Conservation (phyloP, 179 eudicot genomes). For the Spinacia oleracea region DNA sequence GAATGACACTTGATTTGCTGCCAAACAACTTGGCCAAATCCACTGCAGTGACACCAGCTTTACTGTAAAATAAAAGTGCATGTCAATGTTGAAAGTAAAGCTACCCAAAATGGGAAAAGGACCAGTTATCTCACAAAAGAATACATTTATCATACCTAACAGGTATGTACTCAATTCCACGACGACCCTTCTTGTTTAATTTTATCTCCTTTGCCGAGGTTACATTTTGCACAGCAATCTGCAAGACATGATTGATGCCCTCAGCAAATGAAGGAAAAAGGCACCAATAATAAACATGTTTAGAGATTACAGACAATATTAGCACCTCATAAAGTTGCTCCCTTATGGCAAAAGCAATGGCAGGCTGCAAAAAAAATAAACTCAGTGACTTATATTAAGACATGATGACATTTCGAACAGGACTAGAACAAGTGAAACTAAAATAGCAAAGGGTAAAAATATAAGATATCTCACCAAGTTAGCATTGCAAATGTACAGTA, state of each 20-base stretch:
- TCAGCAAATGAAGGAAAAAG: not conserved
- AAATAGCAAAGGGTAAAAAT: not conserved
- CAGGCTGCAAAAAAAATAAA: slow-evolving; percentile 63
- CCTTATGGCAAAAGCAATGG: slow-evolving; percentile 86
- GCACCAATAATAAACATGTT: not conserved
- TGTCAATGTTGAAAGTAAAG: slow-evolving; percentile 1
- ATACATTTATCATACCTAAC: slow-evolving; percentile 48
- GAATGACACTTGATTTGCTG: slow-evolving; percentile 73
- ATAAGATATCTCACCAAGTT: not conserved
- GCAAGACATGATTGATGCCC: slow-evolving; percentile 20
- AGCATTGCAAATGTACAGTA: not conserved
- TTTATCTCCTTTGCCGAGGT: slow-evolving; percentile 76
- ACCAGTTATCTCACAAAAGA: not conserved
- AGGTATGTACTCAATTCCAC: slow-evolving; percentile 59
- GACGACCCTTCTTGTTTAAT: slow-evolving; percentile 73
- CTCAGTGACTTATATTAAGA: not conserved
- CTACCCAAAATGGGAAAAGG: not conserved
- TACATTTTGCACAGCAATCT: slow-evolving; percentile 90
- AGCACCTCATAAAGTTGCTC: slow-evolving; percentile 96
- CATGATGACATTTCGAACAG: not conserved
- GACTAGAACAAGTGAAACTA: not conserved
- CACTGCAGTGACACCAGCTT: slow-evolving; percentile 68
- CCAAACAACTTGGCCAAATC: slow-evolving; percentile 89
- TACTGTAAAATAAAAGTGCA: slow-evolving; percentile 44
- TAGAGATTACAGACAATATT: not conserved